Evolutionary conservation across 768 basidiomycete genomes (phyloP).

Genomic region (Kwoniella mangroviensis): DNA sequence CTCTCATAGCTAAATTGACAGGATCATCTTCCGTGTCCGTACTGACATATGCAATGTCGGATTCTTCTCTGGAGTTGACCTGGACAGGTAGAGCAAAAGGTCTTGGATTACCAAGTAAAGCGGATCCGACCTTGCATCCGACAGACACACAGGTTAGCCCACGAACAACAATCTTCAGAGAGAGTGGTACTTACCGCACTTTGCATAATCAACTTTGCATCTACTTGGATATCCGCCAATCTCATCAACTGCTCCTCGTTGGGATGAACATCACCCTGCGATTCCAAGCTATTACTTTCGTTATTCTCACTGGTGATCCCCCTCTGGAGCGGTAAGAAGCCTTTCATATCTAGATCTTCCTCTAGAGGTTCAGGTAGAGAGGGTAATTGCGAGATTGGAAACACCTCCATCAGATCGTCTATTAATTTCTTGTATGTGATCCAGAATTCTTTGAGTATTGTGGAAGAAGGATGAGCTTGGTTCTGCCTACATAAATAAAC

Average conservation of each 20-base stretch:
- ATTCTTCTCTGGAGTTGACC: conserved; percentile 59
- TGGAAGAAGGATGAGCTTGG: conserved; percentile 38
- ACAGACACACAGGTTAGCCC: neutral
- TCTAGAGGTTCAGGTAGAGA: conserved; percentile 69
- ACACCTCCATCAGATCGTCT: conserved; percentile 66
- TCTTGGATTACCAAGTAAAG: conserved; percentile 1
- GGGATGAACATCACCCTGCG: conserved; percentile 66
- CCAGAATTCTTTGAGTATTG: conserved; percentile 66
- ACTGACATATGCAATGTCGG: conserved; percentile 69
- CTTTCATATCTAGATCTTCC: conserved; percentile 86
- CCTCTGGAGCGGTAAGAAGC: conserved; percentile 79
- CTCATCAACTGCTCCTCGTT: conserved; percentile 96
- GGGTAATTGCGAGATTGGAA: conserved; percentile 71
- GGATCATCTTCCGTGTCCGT: conserved; percentile 83
- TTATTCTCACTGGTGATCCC: conserved; percentile 59
- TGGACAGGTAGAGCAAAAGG: neutral
- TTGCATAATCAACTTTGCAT: conserved; percentile 70
- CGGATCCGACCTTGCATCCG: conserved; percentile 1
- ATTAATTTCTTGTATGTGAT: conserved; percentile 70
- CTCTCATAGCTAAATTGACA: conserved; percentile 64
- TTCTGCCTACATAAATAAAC: conserved; percentile 65
- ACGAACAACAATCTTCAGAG: too few species aligned
- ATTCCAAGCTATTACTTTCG: neutral
- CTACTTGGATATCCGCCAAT: conserved; percentile 78
- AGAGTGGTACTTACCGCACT: conserved; percentile 62